phyloP scores from a whole-genome alignment of 495 filamentous ascomycete species.

The Ascodesmis nigricans region DNA sequence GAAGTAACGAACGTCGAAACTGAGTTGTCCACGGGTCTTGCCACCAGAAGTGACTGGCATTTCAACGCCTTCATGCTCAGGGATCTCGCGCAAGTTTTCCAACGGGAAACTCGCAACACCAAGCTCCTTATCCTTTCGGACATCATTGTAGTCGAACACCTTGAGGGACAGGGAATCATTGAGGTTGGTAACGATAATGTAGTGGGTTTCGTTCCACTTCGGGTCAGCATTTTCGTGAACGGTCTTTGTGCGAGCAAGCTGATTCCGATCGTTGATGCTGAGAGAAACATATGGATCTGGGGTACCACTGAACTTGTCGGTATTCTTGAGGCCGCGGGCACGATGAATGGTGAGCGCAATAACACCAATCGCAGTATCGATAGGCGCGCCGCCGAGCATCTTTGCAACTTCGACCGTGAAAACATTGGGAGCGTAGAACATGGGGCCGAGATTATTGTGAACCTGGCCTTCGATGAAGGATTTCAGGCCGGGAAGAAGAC shows the following conservation, averaged over 20 bases:
- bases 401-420: slow-evolving; percentile 98
- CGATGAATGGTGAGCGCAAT: slow-evolving; percentile 77
- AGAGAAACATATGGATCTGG: slow-evolving; percentile 78
- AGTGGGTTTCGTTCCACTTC: slow-evolving; percentile 88
- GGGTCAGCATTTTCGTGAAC: slow-evolving; percentile 68
- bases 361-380: slow-evolving; percentile 91
- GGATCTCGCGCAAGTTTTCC: slow-evolving; percentile 53
- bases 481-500: slow-evolving; percentile 88
- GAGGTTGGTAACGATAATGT: slow-evolving; percentile 76
- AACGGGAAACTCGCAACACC: slow-evolving; percentile 65
- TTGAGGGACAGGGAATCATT: slow-evolving; percentile 64
- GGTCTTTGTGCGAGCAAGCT: slow-evolving; percentile 73
- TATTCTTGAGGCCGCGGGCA: slow-evolving; percentile 78
- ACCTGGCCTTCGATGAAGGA: slow-evolving; percentile 89
- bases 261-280: slow-evolving; percentile 60
- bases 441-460: slow-evolving; percentile 71
- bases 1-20: slow-evolving; percentile 81
- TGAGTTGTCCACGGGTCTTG: slow-evolving; percentile 55
- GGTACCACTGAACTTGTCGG: slow-evolving; percentile 79
- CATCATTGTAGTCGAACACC: slow-evolving; percentile 84
- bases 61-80: slow-evolving; percentile 60
- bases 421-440: slow-evolving; percentile 89
- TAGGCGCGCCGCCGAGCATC: slow-evolving; percentile 83
- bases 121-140: slow-evolving; percentile 87
- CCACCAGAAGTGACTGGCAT: slow-evolving; percentile 71